Evolutionary conservation across 1,139 yeast genomes (phyloP).

Genomic region (Saccharomyces hybrid): DNA sequence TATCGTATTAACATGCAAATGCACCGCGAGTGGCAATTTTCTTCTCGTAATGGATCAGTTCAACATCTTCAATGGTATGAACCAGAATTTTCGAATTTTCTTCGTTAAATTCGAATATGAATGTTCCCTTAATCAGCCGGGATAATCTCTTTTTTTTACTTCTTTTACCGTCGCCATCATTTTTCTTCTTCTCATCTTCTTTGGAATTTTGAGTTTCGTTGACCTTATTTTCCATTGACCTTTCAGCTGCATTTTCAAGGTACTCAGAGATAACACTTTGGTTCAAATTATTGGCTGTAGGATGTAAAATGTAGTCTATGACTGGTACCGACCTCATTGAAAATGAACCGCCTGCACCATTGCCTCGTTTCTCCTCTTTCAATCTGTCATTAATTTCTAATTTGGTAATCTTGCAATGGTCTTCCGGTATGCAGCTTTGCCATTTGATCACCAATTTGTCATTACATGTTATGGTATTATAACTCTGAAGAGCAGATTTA

Average conservation of each 20-base stretch:
- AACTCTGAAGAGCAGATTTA: slow-evolving; percentile 16
- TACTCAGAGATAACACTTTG: background rate
- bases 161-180: background rate
- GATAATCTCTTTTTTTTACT: slow-evolving; percentile 33
- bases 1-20: slow-evolving; percentile 11
- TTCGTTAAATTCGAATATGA: slow-evolving; percentile 63
- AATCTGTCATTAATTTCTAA: slow-evolving; percentile 2
- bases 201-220: slow-evolving; percentile 1
- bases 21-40: slow-evolving; percentile 9
- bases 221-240: background rate
- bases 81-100: slow-evolving; percentile 52
- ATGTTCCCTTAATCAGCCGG: slow-evolving; percentile 47
- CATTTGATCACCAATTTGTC: slow-evolving; percentile 55
- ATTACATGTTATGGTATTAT: slow-evolving; percentile 28
- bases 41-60: slow-evolving; percentile 45
- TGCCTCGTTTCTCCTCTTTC: slow-evolving; percentile 2
- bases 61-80: slow-evolving; percentile 75
- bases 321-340: slow-evolving; percentile 8
- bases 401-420: slow-evolving; percentile 27
- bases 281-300: slow-evolving; percentile 4
- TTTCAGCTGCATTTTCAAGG: background rate
- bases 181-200: background rate
- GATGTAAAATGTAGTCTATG: slow-evolving; percentile 15
- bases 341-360: slow-evolving; percentile 12
- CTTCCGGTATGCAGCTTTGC: slow-evolving; percentile 52